Percentiles rank a stretch among this genome's conserved stretches.
These are phyloP conservation scores for Dictyophora rubrovolvata DNA, from an alignment of 768 basidiomycete species.

Conservation along the genomic window DNA sequence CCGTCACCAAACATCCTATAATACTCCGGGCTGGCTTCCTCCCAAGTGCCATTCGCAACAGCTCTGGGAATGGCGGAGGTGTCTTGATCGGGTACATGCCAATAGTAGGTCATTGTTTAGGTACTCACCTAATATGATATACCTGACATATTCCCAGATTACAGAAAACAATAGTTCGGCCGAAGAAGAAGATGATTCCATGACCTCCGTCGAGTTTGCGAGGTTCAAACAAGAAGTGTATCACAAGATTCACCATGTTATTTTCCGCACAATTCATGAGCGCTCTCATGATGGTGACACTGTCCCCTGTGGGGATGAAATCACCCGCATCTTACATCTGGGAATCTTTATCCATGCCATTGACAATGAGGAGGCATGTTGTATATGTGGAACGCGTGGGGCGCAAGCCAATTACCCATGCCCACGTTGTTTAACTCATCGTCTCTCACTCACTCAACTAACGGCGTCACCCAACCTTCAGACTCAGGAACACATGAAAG, in stretches of 20 bases:
- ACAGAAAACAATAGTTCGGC: conserved; percentile 13
- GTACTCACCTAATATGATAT: neutral
- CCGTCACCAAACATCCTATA: too few relatives aligned
- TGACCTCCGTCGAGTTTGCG: conserved; percentile 17
- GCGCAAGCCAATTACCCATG: conserved; percentile 21
- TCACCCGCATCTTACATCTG: conserved; percentile 17
- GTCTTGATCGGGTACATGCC: conserved; percentile 22
- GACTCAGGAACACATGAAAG: conserved; percentile 16
- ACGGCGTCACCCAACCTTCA: conserved; percentile 10
- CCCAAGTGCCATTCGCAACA: too few relatives aligned
- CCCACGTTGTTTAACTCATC: conserved; percentile 20
- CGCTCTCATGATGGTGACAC: conserved; percentile 18
- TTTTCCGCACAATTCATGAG: conserved; percentile 19
- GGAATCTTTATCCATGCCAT: too few relatives aligned
- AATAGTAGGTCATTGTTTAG: conserved; percentile 13
- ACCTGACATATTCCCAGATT: conserved; percentile 12
- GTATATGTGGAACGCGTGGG: conserved; percentile 17
- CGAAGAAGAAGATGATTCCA: too few relatives aligned
- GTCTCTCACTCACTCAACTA: conserved; percentile 14
- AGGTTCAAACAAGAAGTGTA: conserved; percentile 21
- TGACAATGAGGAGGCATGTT: too few relatives aligned
- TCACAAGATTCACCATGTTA: conserved; percentile 17
- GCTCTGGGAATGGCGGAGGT: too few relatives aligned
- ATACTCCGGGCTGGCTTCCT: too few relatives aligned
- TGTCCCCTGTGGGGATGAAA: conserved; percentile 16